phyloP scores from a whole-genome alignment of 495 filamentous ascomycete species.

The Staphylotrichum tortipilum region DNA sequence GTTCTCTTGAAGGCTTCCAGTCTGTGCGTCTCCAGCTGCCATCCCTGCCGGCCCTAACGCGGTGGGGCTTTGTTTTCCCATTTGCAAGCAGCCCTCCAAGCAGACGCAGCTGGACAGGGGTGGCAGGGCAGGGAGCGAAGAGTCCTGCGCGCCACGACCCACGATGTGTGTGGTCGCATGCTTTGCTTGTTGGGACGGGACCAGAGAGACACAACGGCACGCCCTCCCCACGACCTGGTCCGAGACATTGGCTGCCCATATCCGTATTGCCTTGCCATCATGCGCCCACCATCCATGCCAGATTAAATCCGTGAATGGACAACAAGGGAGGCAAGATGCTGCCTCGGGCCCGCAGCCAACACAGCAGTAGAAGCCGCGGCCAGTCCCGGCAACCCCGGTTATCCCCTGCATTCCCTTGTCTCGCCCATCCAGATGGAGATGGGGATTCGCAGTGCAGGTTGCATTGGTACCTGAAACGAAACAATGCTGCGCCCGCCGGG shows the following conservation, averaged over 20 bases:
- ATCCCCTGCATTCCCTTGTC: neutral
- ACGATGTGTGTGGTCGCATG: too few relatives aligned
- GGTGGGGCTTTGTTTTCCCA: neutral
- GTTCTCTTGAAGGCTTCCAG: slow-evolving; percentile 11
- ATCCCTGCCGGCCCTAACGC: slow-evolving; percentile 7
- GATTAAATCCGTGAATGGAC: too few relatives aligned
- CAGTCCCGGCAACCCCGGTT: neutral
- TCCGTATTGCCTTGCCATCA: neutral
- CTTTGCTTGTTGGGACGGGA: neutral
- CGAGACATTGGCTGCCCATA: slow-evolving; percentile 6
- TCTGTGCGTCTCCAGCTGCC: slow-evolving; percentile 3
- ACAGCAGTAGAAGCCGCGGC: too few relatives aligned
- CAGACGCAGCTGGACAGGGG: neutral
- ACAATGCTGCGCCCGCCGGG: neutral
- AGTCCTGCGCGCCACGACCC: too few relatives aligned
- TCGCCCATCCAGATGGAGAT: neutral
- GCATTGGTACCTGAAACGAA: neutral
- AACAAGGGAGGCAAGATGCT: too few relatives aligned
- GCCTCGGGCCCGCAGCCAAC: too few relatives aligned
- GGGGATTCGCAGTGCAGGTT: too few relatives aligned
- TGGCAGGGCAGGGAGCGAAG: too few relatives aligned
- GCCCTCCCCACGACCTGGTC: slow-evolving; percentile 3
- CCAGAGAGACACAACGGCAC: too few relatives aligned
- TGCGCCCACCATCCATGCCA: too few relatives aligned
- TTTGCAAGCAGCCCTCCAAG: too few relatives aligned